Evolutionary conservation across 768 basidiomycete species (phyloP).

Genomic region (Astraeus odoratus): DNA sequence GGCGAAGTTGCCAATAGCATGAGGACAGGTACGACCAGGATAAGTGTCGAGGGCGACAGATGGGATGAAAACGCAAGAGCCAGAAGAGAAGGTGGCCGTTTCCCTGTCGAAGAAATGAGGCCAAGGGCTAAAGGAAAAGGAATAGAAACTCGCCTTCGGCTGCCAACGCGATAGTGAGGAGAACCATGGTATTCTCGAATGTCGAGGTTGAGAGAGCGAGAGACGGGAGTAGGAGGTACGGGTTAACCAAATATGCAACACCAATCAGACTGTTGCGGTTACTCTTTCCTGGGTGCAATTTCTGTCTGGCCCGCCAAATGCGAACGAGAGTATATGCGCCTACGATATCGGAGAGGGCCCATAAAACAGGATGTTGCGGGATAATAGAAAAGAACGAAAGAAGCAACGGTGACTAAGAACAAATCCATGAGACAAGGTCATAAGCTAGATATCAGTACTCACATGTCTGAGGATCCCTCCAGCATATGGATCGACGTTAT

Average conservation of each 20-base stretch:
- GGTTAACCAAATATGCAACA: slow-evolving; percentile 76
- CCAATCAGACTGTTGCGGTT: slow-evolving; percentile 57
- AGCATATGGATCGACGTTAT: slow-evolving; percentile 81
- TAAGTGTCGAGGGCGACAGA: slow-evolving; percentile 60
- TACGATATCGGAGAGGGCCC: slow-evolving; percentile 62
- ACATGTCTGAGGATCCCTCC: slow-evolving; percentile 87
- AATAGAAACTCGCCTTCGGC: slow-evolving; percentile 43
- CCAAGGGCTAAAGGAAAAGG: neutral
- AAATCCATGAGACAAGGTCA: slow-evolving; percentile 1
- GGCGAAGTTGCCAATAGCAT: slow-evolving; percentile 59
- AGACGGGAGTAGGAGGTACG: slow-evolving; percentile 75
- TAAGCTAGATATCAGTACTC: slow-evolving; percentile 20
- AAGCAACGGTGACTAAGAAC: slow-evolving; percentile 69
- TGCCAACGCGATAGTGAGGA: slow-evolving; percentile 66
- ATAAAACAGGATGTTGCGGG: slow-evolving; percentile 55
- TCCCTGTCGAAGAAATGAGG: slow-evolving; percentile 36
- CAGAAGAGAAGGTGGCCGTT: slow-evolving; percentile 49
- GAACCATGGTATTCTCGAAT: slow-evolving; percentile 68
- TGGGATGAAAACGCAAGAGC: slow-evolving; percentile 67
- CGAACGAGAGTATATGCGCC: slow-evolving; percentile 62
- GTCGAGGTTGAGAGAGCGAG: slow-evolving; percentile 78
- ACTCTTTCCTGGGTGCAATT: slow-evolving; percentile 31
- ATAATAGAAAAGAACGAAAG: slow-evolving; percentile 70
- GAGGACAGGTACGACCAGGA: slow-evolving; percentile 61
- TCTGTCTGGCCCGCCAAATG: slow-evolving; percentile 62